Base-by-base conservation (phyloP, 306 rosid species). In the Cicer chorassanicum region DNA sequence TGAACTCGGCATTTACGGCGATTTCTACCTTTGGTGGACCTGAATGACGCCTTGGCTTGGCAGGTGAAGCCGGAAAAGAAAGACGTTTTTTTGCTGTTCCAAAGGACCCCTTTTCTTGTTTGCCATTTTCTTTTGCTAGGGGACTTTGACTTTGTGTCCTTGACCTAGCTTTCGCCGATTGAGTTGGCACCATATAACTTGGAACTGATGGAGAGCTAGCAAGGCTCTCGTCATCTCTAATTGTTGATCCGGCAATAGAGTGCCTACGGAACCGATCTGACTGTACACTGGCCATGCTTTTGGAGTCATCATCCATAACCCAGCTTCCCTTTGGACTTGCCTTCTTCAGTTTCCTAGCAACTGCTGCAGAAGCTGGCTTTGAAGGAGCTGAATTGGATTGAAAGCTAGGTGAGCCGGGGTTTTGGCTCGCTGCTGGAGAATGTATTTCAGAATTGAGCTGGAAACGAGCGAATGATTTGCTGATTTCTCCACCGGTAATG, bases 91-190 rank as follows among this genome's bases (percentile, higher is more conserved):
- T 94, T 45, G 87, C 90, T 13, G 89, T 80, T 70, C 89, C 90
- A 2, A 60, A 70, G 38, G 91, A 82, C 8, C 85, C 92, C 57
- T 81, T 89, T 41, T 86, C 98, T 4, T 84, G 54, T 6, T 82
- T 79, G 13, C 87, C 92, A 49, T 85, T 90, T 81, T 88, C 93
- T 5, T 70, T 66, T n/a, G 82, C 89, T 36, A 84, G 56, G 45
- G 93, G 97, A 80, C 96, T 88, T 6, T 88, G 92, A 80, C 96
- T 88, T 11, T 88, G 92, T 76, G 87, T 72, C 87, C 90, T 88
- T 13, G 95, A 84, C 89, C 87, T 94, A 0, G 97, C 96, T 85
- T 87, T 90, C 42, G 97, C 92, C 6, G 98, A 94, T 81, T 87
- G 84, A 34, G 98, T 90, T 12, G 94, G 86, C 19, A 89, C 87